A percentile compares a stretch with the other conserved stretches of the same genome.
Evolutionary conservation across 352 stramenopile species (phyloP).

Genomic region (Globisporangium megalacanthum): DNA sequence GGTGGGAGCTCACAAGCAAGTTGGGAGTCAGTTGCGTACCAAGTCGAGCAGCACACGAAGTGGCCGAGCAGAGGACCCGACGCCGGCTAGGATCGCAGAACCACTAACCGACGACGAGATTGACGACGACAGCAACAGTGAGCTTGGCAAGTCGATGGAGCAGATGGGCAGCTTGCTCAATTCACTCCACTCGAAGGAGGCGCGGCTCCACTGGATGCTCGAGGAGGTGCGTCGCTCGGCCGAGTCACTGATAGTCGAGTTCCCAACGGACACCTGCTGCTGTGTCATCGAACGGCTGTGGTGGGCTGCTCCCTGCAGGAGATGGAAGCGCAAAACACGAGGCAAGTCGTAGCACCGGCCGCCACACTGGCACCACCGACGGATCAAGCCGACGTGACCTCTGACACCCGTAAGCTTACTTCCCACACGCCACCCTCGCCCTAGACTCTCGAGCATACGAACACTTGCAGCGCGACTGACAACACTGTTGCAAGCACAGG

Average conservation of each 20-base stretch:
- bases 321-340: conserved; percentile 65
- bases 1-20: background rate
- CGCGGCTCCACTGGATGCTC: conserved; percentile 63
- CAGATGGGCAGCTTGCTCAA: conserved; percentile 39
- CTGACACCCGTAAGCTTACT: no score
- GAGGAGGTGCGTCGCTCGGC: conserved; percentile 32
- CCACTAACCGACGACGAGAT: background rate
- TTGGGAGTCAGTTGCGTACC: background rate
- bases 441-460: no score
- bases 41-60: background rate
- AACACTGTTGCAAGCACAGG: conserved; percentile 4
- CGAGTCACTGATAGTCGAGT: background rate
- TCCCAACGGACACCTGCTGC: no score
- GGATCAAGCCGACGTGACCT: no score
- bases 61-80: background rate
- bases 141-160: conserved; percentile 16
- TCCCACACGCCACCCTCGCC: no score
- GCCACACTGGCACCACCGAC: no score
- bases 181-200: conserved; percentile 53
- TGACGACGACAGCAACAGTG: background rate
- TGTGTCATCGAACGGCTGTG: no score
- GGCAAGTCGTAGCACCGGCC: background rate
- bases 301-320: conserved; percentile 22
- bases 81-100: background rate
- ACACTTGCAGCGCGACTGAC: background rate